Evolutionary conservation across 139 green algal genomes (phyloP).

Genomic region (Desmodesmus armatus): DNA sequence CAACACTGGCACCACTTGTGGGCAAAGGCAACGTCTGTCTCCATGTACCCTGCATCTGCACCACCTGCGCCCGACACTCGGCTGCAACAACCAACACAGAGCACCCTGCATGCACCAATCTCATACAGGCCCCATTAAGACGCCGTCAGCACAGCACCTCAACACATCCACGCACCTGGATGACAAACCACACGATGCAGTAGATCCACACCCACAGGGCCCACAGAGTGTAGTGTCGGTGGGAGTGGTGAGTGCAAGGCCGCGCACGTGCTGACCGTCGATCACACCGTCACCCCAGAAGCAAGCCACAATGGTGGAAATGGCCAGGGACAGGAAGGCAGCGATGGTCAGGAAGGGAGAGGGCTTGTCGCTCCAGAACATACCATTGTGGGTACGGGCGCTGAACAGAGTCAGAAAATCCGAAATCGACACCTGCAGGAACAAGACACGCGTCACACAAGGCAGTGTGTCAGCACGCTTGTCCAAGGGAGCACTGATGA

Average conservation of each 20-base stretch:
- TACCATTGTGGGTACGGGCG: conserved; percentile 77
- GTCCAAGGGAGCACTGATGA: too few relatives aligned
- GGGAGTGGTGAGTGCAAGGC: conserved; percentile 50
- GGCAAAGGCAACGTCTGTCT: conserved; percentile 7
- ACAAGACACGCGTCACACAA: not conserved
- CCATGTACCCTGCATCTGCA: too few relatives aligned
- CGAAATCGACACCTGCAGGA: conserved; percentile 81
- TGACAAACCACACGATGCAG: conserved; percentile 83
- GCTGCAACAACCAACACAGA: too few relatives aligned
- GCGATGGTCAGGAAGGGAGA: conserved; percentile 43
- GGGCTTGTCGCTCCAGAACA: conserved; percentile 77
- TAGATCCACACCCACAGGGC: conserved; percentile 80
- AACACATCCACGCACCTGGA: too few relatives aligned
- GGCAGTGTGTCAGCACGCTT: not conserved
- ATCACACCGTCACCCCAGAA: conserved; percentile 72
- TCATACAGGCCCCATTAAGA: conserved; percentile 72
- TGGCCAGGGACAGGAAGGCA: conserved; percentile 57
- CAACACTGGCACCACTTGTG: not conserved
- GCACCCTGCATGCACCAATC: too few relatives aligned
- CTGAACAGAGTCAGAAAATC: conserved; percentile 92
- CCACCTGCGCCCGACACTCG: conserved; percentile 12
- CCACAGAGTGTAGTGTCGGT: conserved; percentile 55
- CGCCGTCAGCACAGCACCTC: too few relatives aligned
- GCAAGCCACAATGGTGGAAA: conserved; percentile 79
- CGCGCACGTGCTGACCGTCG: conserved; percentile 56